Percentiles rank a stretch among this genome's conserved stretches.
These are phyloP conservation scores for Hymenochaete sp. DNA, from an alignment of 1,284 basidiomycete species.

Conservation along the genomic window DNA sequence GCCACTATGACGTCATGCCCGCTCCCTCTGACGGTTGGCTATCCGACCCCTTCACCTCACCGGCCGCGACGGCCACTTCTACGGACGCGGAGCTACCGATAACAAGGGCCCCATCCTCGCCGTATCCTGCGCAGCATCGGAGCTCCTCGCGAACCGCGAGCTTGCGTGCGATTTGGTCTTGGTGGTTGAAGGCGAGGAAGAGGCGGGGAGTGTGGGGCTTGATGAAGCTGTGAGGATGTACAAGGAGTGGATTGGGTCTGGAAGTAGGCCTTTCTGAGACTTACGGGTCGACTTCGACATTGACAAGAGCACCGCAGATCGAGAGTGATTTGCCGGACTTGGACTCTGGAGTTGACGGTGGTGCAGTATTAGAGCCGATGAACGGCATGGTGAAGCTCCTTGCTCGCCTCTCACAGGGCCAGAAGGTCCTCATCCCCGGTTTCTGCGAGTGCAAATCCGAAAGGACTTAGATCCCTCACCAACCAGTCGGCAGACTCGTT, in stretches of 20 bases:
- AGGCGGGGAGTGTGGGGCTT: slow-evolving; percentile 85
- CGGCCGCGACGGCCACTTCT: slow-evolving; percentile 87
- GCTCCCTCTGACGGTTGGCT: slow-evolving; percentile 71
- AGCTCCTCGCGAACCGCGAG: slow-evolving; percentile 62
- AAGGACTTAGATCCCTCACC: slow-evolving; percentile 62
- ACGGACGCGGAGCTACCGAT: slow-evolving; percentile 87
- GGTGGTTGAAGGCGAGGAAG: slow-evolving; percentile 94
- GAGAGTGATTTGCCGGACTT: slow-evolving; percentile 63
- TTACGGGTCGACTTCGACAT: slow-evolving; percentile 93
- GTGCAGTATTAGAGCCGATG: slow-evolving; percentile 84
- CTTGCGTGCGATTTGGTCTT: slow-evolving; percentile 86
- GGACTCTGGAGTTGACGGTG: slow-evolving; percentile 92
- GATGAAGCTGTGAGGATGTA: slow-evolving; percentile 63
- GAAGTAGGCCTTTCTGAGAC: slow-evolving; percentile 92
- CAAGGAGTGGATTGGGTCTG: slow-evolving; percentile 71
- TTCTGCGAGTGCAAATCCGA: slow-evolving; percentile 74
- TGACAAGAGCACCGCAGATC: slow-evolving; percentile 67
- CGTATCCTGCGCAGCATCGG: slow-evolving; percentile 81
- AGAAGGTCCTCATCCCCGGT: slow-evolving; percentile 58
- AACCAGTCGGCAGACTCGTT: slow-evolving; percentile 58
- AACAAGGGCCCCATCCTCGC: slow-evolving; percentile 94
- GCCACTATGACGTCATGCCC: slow-evolving; percentile 91
- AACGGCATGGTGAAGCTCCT: slow-evolving; percentile 84
- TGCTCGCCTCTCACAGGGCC: slow-evolving; percentile 49
- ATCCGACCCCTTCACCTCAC: slow-evolving; percentile 80